Evolutionary conservation across 306 rosid species (phyloP).

Genomic region (Psophocarpus tetragonolobus): DNA sequence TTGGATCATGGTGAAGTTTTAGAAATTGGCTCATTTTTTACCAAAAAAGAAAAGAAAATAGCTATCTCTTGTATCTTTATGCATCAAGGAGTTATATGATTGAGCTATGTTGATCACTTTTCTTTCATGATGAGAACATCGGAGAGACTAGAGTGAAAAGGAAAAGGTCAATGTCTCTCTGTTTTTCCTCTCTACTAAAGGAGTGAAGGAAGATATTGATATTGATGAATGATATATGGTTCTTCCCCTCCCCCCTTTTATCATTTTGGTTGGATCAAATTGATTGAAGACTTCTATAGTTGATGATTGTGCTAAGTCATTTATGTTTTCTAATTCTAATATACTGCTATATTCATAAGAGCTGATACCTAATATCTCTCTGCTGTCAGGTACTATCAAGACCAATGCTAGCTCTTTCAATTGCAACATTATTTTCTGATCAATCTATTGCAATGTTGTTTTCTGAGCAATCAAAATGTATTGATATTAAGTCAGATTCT

Average conservation of each 20-base stretch:
- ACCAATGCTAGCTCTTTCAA: slow-evolving; percentile 68
- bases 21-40: not conserved
- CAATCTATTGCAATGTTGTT: slow-evolving; percentile 52
- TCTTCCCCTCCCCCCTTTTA: not conserved
- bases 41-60: not conserved
- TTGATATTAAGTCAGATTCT: slow-evolving; percentile 41
- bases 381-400: slow-evolving; percentile 61
- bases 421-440: slow-evolving; percentile 59
- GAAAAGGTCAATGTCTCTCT: not conserved
- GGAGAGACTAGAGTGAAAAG: not conserved
- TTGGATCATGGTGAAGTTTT: not conserved
- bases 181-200: not conserved
- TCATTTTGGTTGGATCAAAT: slow-evolving; percentile 11
- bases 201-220: not conserved
- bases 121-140: not conserved
- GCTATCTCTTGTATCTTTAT: not conserved
- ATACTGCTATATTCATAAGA: slow-evolving; percentile 17
- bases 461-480: slow-evolving; percentile 38
- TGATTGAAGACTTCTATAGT: not conserved
- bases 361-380: slow-evolving; percentile 21
- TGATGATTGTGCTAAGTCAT: not conserved
- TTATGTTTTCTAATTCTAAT: not conserved
- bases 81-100: not conserved
- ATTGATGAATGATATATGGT: slow-evolving; percentile 3
- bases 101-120: not conserved